A percentile compares a stretch with the other conserved stretches of the same genome.
phyloP scores from a whole-genome alignment of 441 rosid species.

The Metrosideros polymorpha region DNA sequence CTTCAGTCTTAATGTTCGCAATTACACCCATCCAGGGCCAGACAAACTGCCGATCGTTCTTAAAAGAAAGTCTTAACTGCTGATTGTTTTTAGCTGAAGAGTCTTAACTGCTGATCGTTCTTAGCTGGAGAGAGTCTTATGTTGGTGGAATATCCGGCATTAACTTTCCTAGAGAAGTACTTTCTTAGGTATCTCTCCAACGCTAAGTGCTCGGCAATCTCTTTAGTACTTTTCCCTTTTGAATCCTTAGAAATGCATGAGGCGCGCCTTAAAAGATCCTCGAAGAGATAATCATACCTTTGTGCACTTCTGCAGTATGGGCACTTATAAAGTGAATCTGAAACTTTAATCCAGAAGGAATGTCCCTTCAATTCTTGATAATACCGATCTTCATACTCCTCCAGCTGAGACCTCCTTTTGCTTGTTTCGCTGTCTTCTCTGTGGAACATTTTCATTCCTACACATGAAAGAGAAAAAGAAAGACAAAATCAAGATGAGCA shows the following conservation, averaged over 20 bases:
- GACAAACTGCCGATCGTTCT: slow-evolving; percentile 26
- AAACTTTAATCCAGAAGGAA: slow-evolving; percentile 10
- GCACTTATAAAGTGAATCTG: slow-evolving; percentile 30
- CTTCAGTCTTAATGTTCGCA: slow-evolving; percentile 36
- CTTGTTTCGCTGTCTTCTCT: not conserved
- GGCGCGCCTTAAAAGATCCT: slow-evolving; percentile 41
- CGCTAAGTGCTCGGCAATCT: slow-evolving; percentile 38
- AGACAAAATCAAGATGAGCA: not conserved
- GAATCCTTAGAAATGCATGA: slow-evolving; percentile 9
- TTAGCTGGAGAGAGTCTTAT: not conserved
- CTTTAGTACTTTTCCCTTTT: slow-evolving; percentile 13
- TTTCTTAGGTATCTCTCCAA: slow-evolving; percentile 30
- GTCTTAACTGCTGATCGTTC: not conserved
- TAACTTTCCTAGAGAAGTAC: slow-evolving; percentile 3
- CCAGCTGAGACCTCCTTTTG: slow-evolving; percentile 15
- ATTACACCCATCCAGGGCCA: slow-evolving; percentile 66
- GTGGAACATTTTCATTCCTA: not conserved
- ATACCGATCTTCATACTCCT: slow-evolving; percentile 28
- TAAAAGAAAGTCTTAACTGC: not conserved
- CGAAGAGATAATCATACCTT: slow-evolving; percentile 18
- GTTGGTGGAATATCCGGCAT: not conserved
- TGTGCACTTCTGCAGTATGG: slow-evolving; percentile 32
- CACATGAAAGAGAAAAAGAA: not conserved
- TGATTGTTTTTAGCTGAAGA: not conserved
- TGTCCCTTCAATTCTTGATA: slow-evolving; percentile 34